Evolutionary conservation across 176 grass and related monocot species (phyloP).

Genomic region (Luzula sylvatica): DNA sequence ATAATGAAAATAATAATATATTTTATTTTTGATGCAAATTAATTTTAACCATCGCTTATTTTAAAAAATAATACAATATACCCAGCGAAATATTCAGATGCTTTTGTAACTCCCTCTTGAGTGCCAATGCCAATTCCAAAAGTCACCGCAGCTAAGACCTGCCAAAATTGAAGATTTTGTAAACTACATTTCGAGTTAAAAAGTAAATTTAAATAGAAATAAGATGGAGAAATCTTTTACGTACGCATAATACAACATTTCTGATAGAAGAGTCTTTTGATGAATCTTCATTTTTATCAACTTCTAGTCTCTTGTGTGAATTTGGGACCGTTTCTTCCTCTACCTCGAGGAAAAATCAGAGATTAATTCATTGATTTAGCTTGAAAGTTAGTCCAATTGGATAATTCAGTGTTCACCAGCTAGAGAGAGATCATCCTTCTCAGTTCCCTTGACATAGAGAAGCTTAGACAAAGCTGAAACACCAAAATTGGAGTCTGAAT

Average conservation of each 20-base stretch:
- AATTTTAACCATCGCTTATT: not conserved
- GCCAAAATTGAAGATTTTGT: slow-evolving; percentile 4
- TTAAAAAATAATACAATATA: slow-evolving; percentile 29
- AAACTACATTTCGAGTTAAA: slow-evolving; percentile 1
- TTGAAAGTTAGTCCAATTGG: no score
- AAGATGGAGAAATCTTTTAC: not conserved
- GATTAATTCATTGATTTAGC: no score
- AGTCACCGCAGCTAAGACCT: slow-evolving; percentile 60
- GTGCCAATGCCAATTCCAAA: slow-evolving; percentile 71
- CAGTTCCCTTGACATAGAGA: no score
- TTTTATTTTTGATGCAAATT: not conserved
- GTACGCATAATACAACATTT: slow-evolving; percentile 40
- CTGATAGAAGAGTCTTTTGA: slow-evolving; percentile 27
- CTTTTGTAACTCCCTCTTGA: slow-evolving; percentile 53
- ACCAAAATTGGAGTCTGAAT: no score
- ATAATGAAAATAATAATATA: slow-evolving; percentile 11
- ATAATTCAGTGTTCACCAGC: no score
- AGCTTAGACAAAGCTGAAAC: no score
- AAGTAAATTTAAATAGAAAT: not conserved
- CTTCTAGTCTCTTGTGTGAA: slow-evolving; percentile 25
- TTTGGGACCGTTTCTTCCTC: not conserved
- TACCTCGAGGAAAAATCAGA: slow-evolving; percentile 4
- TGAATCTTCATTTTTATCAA: slow-evolving; percentile 7
- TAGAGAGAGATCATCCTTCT: no score
- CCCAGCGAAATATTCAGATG: slow-evolving; percentile 94